A percentile compares a stretch with the other conserved stretches of the same genome.
Conservation (phyloP, 1,284 basidiomycete genomes). For the Apiotrichum gamsii region DNA sequence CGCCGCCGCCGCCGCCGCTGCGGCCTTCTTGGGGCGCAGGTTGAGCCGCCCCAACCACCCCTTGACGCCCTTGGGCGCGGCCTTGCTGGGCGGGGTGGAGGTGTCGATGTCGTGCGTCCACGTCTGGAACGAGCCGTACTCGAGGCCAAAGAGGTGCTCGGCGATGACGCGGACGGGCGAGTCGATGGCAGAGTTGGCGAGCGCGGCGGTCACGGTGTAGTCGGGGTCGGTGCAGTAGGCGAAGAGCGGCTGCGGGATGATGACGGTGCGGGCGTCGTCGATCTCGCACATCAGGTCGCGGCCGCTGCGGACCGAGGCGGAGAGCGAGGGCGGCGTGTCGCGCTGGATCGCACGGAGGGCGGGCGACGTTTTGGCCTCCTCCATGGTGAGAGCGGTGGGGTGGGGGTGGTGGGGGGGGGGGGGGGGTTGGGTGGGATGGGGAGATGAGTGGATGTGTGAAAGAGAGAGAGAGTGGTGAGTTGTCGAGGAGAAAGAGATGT, state of each 20-base stretch:
- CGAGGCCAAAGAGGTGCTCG: slow-evolving; percentile 20
- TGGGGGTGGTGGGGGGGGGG: background rate
- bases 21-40: background rate
- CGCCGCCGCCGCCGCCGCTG: background rate
- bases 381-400: background rate
- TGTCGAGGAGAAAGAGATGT: too few species aligned
- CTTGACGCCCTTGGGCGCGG: background rate
- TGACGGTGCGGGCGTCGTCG: slow-evolving; percentile 7
- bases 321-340: slow-evolving; percentile 3
- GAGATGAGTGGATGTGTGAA: background rate
- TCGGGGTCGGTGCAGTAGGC: slow-evolving; percentile 15
- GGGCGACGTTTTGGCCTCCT: slow-evolving; percentile 7
- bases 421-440: background rate
- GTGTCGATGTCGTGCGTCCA: slow-evolving; percentile 7
- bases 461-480: background rate
- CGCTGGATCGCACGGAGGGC: slow-evolving; percentile 10
- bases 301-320: slow-evolving; percentile 6
- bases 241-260: slow-evolving; percentile 14
- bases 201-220: slow-evolving; percentile 14
- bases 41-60: slow-evolving; percentile 7
- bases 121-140: slow-evolving; percentile 13
- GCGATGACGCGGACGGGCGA: slow-evolving; percentile 20
- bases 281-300: slow-evolving; percentile 13
- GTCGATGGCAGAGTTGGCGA: slow-evolving; percentile 19
- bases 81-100: background rate